phyloP scores from a whole-genome alignment of 371 early-diverging fungal genomes.

The Lichtheimia ramosa region DNA sequence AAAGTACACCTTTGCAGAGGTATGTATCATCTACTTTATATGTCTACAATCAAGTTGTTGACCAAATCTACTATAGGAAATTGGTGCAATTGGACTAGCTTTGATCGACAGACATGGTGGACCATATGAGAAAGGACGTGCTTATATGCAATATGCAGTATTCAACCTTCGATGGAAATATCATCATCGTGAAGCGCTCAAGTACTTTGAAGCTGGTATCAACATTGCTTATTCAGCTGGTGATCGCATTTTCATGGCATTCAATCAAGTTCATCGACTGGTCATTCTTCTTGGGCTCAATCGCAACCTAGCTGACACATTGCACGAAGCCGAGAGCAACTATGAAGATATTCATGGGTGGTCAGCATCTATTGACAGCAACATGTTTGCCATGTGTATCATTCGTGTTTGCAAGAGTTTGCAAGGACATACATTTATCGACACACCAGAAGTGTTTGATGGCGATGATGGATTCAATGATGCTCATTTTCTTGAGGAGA shows the following conservation, averaged over 20 bases:
- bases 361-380: conserved; percentile 36
- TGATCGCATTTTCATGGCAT: conserved; percentile 43
- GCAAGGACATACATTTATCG: conserved; percentile 36
- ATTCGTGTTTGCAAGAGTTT: conserved; percentile 40
- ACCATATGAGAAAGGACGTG: conserved; percentile 34
- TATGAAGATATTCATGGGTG: conserved; percentile 38
- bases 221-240: conserved; percentile 26
- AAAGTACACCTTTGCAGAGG: conserved; percentile 30
- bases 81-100: conserved; percentile 33
- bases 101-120: conserved; percentile 29
- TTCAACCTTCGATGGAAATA: conserved; percentile 36
- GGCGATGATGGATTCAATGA: conserved; percentile 48
- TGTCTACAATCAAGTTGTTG: conserved; percentile 18
- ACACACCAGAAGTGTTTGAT: conserved; percentile 30
- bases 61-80: conserved; percentile 13
- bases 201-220: conserved; percentile 12
- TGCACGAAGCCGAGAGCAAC: conserved; percentile 32
- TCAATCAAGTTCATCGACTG: conserved; percentile 28
- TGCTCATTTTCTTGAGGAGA: conserved; percentile 36
- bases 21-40: conserved; percentile 23
- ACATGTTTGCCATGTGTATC: conserved; percentile 36
- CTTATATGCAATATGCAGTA: conserved; percentile 24
- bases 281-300: conserved; percentile 22
- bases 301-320: conserved; percentile 17
- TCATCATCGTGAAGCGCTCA: conserved; percentile 24